Evolutionary conservation across 2,329 filamentous ascomycete genomes (phyloP).

Genomic region (Celoporthe dispersa): DNA sequence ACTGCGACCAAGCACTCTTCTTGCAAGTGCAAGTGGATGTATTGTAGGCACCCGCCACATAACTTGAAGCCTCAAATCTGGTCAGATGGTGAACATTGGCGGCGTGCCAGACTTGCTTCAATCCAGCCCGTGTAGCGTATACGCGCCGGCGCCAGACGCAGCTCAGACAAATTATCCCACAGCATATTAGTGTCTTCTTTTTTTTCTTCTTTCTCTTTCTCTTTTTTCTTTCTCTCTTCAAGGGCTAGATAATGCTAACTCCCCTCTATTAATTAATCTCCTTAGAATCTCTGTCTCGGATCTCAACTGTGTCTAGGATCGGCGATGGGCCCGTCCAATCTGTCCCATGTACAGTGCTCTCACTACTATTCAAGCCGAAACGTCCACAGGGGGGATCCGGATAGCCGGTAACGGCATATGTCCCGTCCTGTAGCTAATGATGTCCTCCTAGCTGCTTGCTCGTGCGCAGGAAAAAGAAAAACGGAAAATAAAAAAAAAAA

Average conservation of each 20-base stretch:
- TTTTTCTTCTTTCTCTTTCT: too few species aligned
- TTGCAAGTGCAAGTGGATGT: neutral
- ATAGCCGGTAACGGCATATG: neutral
- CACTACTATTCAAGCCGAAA: neutral
- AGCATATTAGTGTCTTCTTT: too few species aligned
- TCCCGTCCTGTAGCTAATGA: neutral
- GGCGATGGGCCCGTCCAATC: too few species aligned
- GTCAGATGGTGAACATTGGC: too few species aligned
- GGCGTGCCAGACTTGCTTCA: too few species aligned
- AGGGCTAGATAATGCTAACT: too few species aligned
- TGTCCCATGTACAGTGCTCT: neutral
- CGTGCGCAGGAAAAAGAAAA: neutral
- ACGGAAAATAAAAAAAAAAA: neutral
- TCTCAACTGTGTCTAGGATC: neutral
- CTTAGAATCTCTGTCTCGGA: neutral
- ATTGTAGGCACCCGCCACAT: neutral
- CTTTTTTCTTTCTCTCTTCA: too few species aligned
- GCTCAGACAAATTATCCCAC: neutral
- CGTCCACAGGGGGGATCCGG: neutral
- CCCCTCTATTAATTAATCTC: too few species aligned
- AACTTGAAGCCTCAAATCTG: too few species aligned
- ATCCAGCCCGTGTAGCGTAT: too few species aligned
- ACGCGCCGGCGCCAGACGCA: neutral
- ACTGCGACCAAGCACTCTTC: neutral
- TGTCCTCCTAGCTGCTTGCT: neutral